Evolutionary conservation across 2,329 filamentous ascomycete genomes (phyloP).

Genomic region (Colletotrichum sp.): DNA sequence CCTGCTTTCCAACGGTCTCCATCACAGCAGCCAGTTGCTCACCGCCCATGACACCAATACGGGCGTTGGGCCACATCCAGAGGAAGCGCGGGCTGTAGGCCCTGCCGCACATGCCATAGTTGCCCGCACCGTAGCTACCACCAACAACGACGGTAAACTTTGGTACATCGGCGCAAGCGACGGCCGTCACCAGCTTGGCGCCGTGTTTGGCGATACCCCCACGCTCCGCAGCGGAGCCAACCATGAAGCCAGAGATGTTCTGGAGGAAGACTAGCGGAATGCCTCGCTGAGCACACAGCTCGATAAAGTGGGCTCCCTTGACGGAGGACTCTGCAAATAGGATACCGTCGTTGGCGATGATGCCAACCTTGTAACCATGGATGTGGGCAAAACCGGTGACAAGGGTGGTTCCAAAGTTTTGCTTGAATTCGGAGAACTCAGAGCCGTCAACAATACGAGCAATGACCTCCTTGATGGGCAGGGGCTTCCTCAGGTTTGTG

Average conservation of each 20-base stretch:
- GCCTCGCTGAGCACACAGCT: constrained; percentile 88
- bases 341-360: constrained; percentile 95
- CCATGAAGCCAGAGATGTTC: constrained; percentile 99
- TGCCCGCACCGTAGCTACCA: constrained; percentile 89
- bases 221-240: constrained; percentile 87
- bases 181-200: constrained; percentile 94
- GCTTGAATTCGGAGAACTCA: constrained; percentile 93
- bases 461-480: constrained; percentile 89
- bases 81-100: constrained; percentile 91
- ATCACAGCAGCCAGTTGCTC: constrained; percentile 93
- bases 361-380: constrained; percentile 88
- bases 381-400: constrained; percentile 92
- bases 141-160: constrained; percentile 98
- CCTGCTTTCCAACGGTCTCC: constrained; percentile 87
- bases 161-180: constrained; percentile 91
- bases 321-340: constrained; percentile 87
- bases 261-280: constrained; percentile 93
- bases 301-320: constrained; percentile 96
- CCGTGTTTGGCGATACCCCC: constrained; percentile 98
- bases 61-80: constrained; percentile 98
- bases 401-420: constrained; percentile 84
- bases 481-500: constrained; percentile 84
- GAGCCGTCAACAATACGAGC: constrained; percentile 91
- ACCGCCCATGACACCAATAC: constrained; percentile 93
- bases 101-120: constrained; percentile 98